phyloP scores from a whole-genome alignment of 2,329 filamentous ascomycete genomes.

The Colletotrichum karsti region DNA sequence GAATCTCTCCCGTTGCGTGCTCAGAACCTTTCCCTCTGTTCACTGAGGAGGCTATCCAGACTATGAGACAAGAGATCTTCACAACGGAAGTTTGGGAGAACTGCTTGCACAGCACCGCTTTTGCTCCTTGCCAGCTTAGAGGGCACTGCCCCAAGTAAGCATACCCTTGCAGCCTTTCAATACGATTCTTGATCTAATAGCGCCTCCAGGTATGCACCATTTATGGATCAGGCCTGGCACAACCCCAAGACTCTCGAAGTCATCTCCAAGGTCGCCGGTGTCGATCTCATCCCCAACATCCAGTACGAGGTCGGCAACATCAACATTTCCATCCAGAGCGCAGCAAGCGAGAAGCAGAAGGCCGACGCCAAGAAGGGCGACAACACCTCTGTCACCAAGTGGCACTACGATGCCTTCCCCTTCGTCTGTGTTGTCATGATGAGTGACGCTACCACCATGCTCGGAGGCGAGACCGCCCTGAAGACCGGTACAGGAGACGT shows the following conservation, averaged over 20 bases:
- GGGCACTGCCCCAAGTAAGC: conserved; percentile 1
- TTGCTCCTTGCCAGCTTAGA: conserved; percentile 19
- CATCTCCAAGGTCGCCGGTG: conserved; percentile 61
- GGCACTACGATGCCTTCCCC: conserved; percentile 72
- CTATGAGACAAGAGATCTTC: conserved; percentile 71
- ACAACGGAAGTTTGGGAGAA: conserved; percentile 63
- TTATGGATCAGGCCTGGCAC: conserved; percentile 56
- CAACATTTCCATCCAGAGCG: conserved; percentile 61
- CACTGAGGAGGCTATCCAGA: conserved; percentile 65
- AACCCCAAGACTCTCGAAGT: conserved; percentile 51
- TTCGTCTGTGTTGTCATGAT: conserved; percentile 78
- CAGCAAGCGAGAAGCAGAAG: conserved; percentile 54
- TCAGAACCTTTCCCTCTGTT: conserved; percentile 73
- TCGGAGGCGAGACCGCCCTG: conserved; percentile 72
- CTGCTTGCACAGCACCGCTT: conserved; percentile 58
- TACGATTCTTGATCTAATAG: not conserved
- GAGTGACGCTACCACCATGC: conserved; percentile 68
- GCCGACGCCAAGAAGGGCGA: conserved; percentile 39
- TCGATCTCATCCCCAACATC: conserved; percentile 62
- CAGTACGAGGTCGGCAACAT: conserved; percentile 65
- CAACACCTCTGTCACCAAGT: conserved; percentile 61
- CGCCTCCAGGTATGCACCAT: not conserved
- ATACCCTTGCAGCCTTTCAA: not conserved
- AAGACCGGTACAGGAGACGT: conserved; percentile 59
- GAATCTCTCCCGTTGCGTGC: conserved; percentile 70